Evolutionary conservation across 2,329 filamentous ascomycete genomes (phyloP), one percentile per base, ranked within the genome.

Genomic region (Salinomyces thailandicus): DNA sequence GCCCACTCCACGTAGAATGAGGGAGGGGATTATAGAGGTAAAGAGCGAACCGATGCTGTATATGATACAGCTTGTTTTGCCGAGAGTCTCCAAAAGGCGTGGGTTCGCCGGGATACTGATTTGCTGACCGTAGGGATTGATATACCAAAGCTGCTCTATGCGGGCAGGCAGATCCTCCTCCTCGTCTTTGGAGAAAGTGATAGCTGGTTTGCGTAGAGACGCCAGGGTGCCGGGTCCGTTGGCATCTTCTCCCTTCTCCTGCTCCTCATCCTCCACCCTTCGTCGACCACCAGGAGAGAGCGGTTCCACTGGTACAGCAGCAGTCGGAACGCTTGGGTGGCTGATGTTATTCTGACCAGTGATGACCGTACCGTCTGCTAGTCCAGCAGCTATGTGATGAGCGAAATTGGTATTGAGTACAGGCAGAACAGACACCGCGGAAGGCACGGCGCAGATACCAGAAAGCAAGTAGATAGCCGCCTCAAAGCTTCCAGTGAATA

Each of bases 51-150:
- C 91, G 41, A 96, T 93, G 58, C 82, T 87, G 63, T 94, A 96
- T 31, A 96, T 75, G 6, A 95, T 69, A 1, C 77, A 79, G 38
- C 76, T 71, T 0, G 82, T 72, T 2, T 64, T 62, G 12, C 66
- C 63, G 1, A 96, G 59, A 0, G 85, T 76, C 5, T 76, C 71
- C 0, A 93, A 51, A 0, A 89, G 85, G 34, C 85, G 78, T 0
- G 85, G 79, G 52, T 94, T 96, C 2, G 85, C 82, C 0, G 79
- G 73, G 0, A 87, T 83, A 13, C 79, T 76, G 48, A 96, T 95
- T 60, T 95, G 87, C 56, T 95, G 85, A n/a, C 89, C 89, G 58
- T 95, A 96, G 0, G 89, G 89, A 54, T 95, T 96, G 64, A 96
- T 96, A 64, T 96, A 96, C 85, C 86, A 96, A 19, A 96, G 71